Percentiles rank a stretch among this genome's conserved stretches.
phyloP scores from a whole-genome alignment of 768 basidiomycete species.

The Agrocybe pediades region DNA sequence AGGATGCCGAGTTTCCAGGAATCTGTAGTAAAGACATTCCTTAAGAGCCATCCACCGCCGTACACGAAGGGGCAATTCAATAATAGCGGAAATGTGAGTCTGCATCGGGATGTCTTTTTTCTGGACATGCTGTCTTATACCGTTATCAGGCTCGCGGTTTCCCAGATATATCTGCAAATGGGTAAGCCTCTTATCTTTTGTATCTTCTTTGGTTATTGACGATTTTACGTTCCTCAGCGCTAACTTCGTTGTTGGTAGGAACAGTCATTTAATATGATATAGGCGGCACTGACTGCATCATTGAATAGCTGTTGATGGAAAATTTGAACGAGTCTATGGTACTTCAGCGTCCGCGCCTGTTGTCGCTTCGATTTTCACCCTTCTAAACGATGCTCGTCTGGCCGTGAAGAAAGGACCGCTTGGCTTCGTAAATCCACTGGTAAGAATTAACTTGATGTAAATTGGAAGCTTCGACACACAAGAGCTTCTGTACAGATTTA shows the following conservation, averaged over 20 bases:
- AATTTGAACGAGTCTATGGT: constrained; percentile 43
- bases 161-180: constrained; percentile 56
- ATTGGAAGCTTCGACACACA: neutral
- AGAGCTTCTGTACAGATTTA: constrained; percentile 36
- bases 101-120: constrained; percentile 4
- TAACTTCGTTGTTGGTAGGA: constrained; percentile 38
- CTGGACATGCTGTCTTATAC: neutral
- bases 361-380: constrained; percentile 48
- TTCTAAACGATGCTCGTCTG: constrained; percentile 56
- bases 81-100: neutral
- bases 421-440: constrained; percentile 52
- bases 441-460: constrained; percentile 17
- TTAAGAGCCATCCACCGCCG: neutral
- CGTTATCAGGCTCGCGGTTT: constrained; percentile 43
- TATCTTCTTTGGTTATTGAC: neutral
- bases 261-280: neutral
- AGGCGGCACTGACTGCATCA: neutral
- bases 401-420: constrained; percentile 41
- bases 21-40: neutral
- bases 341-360: constrained; percentile 54
- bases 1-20: neutral
- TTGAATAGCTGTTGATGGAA: constrained; percentile 35
- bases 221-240: constrained; percentile 24
- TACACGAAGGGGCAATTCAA: neutral
- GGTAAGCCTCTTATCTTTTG: constrained; percentile 21